These are phyloP conservation scores for Tylopilus sp. DNA, from an alignment of 768 basidiomycete genomes.

Conservation along the genomic window DNA sequence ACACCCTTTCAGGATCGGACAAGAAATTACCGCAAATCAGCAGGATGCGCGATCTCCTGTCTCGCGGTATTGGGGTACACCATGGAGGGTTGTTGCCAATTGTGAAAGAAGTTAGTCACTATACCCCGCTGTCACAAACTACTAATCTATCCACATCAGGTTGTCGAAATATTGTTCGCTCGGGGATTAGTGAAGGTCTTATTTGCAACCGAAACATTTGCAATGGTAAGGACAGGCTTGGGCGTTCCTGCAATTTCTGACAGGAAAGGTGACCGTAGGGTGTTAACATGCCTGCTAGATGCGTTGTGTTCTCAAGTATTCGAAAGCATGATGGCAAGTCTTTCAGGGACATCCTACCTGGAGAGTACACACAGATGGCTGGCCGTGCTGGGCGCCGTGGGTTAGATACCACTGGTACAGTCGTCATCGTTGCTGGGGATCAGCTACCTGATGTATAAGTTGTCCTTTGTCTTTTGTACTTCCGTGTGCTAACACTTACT, in stretches of 20 bases:
- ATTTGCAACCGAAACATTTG: constrained; percentile 99
- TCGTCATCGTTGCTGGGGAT: constrained; percentile 84
- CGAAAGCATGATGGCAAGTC: constrained; percentile 92
- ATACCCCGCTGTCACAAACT: not conserved
- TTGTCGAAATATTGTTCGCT: constrained; percentile 95
- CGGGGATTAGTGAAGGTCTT: constrained; percentile 93
- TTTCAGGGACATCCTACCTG: constrained; percentile 88
- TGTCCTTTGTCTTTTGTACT: not conserved
- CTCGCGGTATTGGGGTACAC: constrained; percentile 94
- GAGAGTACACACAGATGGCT: constrained; percentile 99
- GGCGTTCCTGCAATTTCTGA: constrained; percentile 10
- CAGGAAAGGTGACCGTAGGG: constrained; percentile 50
- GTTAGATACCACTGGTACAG: constrained; percentile 91
- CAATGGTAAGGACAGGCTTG: constrained; percentile 64
- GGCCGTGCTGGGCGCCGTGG: constrained; percentile 96
- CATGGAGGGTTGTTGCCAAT: constrained; percentile 95
- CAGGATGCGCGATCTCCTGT: constrained; percentile 84
- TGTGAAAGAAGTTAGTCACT: constrained; percentile 81
- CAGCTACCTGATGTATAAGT: constrained; percentile 76
- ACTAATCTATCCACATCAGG: constrained; percentile 41
- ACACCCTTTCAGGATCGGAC: constrained; percentile 65
- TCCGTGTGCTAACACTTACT: not conserved
- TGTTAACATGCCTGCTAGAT: constrained; percentile 98
- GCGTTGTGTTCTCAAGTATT: constrained; percentile 93
- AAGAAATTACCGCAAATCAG: constrained; percentile 90